Evolutionary conservation across 306 rosid species (phyloP), one percentile per base, ranked within the genome.

Genomic region (Mimosa bimucronata): DNA sequence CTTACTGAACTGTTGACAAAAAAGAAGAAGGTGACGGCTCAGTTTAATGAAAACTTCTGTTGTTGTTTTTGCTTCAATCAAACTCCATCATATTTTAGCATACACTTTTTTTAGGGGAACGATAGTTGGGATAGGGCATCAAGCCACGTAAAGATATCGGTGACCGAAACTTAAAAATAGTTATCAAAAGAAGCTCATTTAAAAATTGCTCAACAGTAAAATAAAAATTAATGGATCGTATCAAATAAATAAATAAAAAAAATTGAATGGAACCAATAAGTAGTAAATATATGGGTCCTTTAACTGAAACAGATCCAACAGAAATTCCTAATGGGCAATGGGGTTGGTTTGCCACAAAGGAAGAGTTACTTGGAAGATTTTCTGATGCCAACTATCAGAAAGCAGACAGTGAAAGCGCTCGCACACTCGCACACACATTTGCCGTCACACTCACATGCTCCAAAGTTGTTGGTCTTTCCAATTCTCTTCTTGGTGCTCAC

Each of bases 401-500:
- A 66, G 31, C 45, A 83, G 80, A 82, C 76, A 82, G 68, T 64
- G 44, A 64, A 84, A 84, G 80, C 70, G 58, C 71, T 13, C 45
- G 10, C 18, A 45, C 50, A 45, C 3, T 9, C 50, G 16, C 16
- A 45, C 50, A 45, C 15, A 45, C 9, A 3, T 44, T 9, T 13
- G 0, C 50, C 16, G 9, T 13, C 50, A 44, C 50, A 44, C 58
- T 18, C 83, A 50, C 77, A 81, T 65, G 78, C 79, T 77, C 29
- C 41, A n/a, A 60, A 66, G 84, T 75, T 58, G 95, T 83, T 92
- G 91, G 87, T 77, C 78, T 83, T 82, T 83, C 87, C 71, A 81
- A 66, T 86, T 92, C 92, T 52, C 65, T 84, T 87, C 71, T 89
- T 82, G 94, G 91, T 91, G 76, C 86, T 66, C 19, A 69, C 58